Percentiles rank a stretch among this genome's conserved stretches.
Conservation (phyloP, 192 early-diverging fungal species). For the Thoreauomyces humboldtii region DNA sequence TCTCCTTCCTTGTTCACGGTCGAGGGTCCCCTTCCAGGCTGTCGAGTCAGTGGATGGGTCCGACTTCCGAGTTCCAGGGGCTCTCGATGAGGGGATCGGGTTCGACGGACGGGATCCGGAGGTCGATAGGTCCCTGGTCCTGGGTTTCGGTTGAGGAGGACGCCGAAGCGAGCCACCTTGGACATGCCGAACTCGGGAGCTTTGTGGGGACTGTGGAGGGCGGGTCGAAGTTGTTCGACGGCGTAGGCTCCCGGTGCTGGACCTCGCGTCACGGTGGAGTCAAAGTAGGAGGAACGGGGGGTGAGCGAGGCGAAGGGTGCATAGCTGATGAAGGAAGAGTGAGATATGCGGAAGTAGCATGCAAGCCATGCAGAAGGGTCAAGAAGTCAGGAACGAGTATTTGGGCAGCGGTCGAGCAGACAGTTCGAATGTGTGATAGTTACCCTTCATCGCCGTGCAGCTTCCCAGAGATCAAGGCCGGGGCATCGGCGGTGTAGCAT, state of each 20-base stretch:
- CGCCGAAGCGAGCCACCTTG: constrained; percentile 36
- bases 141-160: constrained; percentile 27
- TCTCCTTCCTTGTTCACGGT: neutral
- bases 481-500: constrained; percentile 48
- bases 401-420: no score
- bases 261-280: constrained; percentile 35
- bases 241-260: constrained; percentile 52
- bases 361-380: no score
- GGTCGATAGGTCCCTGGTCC: constrained; percentile 48
- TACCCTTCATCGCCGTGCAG: constrained; percentile 44
- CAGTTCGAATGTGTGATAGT: no score
- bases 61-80: constrained; percentile 14
- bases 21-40: constrained; percentile 7
- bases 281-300: constrained; percentile 47
- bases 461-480: constrained; percentile 44
- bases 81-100: no score
- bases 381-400: neutral
- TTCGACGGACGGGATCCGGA: no score
- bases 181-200: constrained; percentile 50
- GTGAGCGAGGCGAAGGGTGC: constrained; percentile 53
- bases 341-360: no score
- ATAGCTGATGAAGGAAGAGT: constrained; percentile 34
- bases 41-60: constrained; percentile 27
- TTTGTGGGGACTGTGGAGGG: constrained; percentile 37
- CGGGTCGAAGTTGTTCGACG: constrained; percentile 20